A percentile compares a stretch with the other conserved stretches of the same genome.
phyloP scores from a whole-genome alignment of 371 early-diverging fungal genomes.

The Mucor ambiguus region DNA sequence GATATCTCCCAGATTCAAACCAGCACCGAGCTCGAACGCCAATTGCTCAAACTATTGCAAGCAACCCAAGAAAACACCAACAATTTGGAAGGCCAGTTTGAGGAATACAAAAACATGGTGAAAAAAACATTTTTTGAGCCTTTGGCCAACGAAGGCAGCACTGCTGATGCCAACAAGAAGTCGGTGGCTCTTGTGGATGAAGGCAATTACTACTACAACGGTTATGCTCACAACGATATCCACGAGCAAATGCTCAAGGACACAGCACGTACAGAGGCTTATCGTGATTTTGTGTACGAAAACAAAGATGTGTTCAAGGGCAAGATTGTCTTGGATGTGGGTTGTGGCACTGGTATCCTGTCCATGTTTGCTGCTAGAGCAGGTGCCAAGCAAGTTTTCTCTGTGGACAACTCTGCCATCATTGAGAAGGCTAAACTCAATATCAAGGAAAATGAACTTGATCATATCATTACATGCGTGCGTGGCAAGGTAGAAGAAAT shows the following conservation, averaged over 20 bases:
- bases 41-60: conserved; percentile 54
- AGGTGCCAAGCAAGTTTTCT: conserved; percentile 61
- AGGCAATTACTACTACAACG: conserved; percentile 83
- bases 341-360: conserved; percentile 97
- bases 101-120: conserved; percentile 71
- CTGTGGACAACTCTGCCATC: conserved; percentile 86
- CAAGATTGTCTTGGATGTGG: conserved; percentile 97
- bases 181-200: conserved; percentile 33
- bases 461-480: conserved; percentile 68
- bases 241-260: conserved; percentile 75
- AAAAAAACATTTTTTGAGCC: conserved; percentile 72
- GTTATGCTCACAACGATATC: conserved; percentile 78
- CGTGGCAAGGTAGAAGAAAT: conserved; percentile 89
- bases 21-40: conserved; percentile 59
- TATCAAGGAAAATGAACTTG: conserved; percentile 78
- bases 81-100: conserved; percentile 61
- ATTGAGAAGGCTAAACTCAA: conserved; percentile 82
- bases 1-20: conserved; percentile 29
- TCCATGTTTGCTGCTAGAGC: conserved; percentile 98
- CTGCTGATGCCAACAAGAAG: background rate
- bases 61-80: conserved; percentile 52
- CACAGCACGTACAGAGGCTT: conserved; percentile 82
- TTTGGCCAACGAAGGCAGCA: conserved; percentile 31
- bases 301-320: conserved; percentile 95
- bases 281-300: conserved; percentile 89